Conservation (phyloP, 192 early-diverging fungal genomes). For the Funneliformis mosseae region DNA sequence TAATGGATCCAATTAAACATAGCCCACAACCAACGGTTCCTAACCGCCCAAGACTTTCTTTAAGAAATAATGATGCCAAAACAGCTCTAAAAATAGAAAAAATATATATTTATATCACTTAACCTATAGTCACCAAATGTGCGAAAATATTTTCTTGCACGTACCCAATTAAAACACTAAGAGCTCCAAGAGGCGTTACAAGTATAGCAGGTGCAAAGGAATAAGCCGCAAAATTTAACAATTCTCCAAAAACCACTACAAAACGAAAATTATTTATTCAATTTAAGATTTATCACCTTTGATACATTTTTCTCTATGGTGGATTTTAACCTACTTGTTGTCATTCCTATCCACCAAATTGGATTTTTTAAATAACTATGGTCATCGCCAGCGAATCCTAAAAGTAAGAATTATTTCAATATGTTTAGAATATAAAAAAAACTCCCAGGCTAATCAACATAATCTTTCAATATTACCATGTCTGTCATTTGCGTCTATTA, state of each 20-base stretch:
- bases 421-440: slow-evolving; percentile 7
- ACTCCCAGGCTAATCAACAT: background rate
- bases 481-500: slow-evolving; percentile 74
- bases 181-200: slow-evolving; percentile 91
- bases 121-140: background rate
- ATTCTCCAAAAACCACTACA: slow-evolving; percentile 89
- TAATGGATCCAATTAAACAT: slow-evolving; percentile 84
- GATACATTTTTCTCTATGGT: background rate
- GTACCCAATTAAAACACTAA: slow-evolving; percentile 86
- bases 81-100: slow-evolving; percentile 62
- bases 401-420: background rate
- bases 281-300: slow-evolving; percentile 18
- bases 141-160: background rate
- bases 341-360: slow-evolving; percentile 91
- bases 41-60: slow-evolving; percentile 78
- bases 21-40: slow-evolving; percentile 91
- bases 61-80: slow-evolving; percentile 83
- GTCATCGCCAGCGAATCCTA: slow-evolving; percentile 67
- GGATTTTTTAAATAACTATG: slow-evolving; percentile 83
- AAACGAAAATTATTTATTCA: background rate
- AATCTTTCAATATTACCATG: slow-evolving; percentile 45
- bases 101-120: background rate
- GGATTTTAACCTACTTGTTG: slow-evolving; percentile 61
- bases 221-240: slow-evolving; percentile 93
- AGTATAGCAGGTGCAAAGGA: slow-evolving; percentile 95